Evolutionary conservation across 768 basidiomycete species (phyloP).

Genomic region (Neoboletus magnificus): DNA sequence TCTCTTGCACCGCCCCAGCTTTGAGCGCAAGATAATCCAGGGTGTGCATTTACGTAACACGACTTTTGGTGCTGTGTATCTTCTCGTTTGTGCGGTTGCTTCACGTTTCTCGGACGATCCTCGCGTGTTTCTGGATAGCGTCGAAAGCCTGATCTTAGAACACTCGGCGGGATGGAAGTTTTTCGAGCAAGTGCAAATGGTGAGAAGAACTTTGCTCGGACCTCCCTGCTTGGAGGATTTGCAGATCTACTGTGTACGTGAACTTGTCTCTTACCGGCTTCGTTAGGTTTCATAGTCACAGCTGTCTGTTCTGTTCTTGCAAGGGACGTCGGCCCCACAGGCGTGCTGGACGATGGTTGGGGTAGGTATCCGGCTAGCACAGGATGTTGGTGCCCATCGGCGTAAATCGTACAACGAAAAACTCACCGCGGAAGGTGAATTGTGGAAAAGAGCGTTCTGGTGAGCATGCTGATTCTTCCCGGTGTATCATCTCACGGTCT

Average conservation of each 20-base stretch:
- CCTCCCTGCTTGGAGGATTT: constrained; percentile 65
- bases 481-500: not conserved
- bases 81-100: constrained; percentile 71
- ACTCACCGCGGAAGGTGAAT: constrained; percentile 49
- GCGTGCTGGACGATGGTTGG: constrained; percentile 68
- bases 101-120: constrained; percentile 55
- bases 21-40: constrained; percentile 48
- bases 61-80: constrained; percentile 54
- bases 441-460: constrained; percentile 60
- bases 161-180: constrained; percentile 54
- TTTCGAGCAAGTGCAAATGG: constrained; percentile 51
- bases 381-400: constrained; percentile 58
- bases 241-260: constrained; percentile 59
- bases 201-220: constrained; percentile 54
- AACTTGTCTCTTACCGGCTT: constrained; percentile 4
- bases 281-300: constrained; percentile 19
- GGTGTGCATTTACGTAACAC: constrained; percentile 49
- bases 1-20: constrained; percentile 69
- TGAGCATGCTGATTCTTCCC: not conserved
- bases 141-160: constrained; percentile 26
- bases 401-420: constrained; percentile 30
- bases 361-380: constrained; percentile 52
- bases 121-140: constrained; percentile 42
- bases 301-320: constrained; percentile 54
- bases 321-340: constrained; percentile 58